These are phyloP conservation scores for Aspergillus campestris DNA, from an alignment of 495 filamentous ascomycete genomes.

Conservation along the genomic window DNA sequence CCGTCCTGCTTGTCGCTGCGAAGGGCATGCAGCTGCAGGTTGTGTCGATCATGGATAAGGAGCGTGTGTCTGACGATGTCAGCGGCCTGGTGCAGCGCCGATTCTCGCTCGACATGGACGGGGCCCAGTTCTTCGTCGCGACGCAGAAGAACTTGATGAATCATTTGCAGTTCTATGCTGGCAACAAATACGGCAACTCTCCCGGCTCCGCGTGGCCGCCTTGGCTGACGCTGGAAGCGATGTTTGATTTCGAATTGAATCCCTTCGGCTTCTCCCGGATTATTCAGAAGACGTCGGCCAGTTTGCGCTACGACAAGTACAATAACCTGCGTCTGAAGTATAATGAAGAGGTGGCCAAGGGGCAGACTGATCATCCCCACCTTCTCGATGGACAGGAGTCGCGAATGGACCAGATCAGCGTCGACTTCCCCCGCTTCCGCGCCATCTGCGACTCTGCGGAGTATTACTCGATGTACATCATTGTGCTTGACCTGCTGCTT, in stretches of 20 bases:
- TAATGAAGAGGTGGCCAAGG: conserved; percentile 81
- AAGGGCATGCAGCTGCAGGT: conserved; percentile 97
- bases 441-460: conserved; percentile 92
- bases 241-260: conserved; percentile 89
- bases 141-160: conserved; percentile 80
- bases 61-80: conserved; percentile 82
- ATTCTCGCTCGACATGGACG: conserved; percentile 90
- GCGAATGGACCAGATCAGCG: conserved; percentile 89
- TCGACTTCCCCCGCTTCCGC: conserved; percentile 87
- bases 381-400: conserved; percentile 49
- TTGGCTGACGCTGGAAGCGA: conserved; percentile 95
- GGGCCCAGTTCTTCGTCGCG: conserved; percentile 94
- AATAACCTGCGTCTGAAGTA: conserved; percentile 96
- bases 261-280: conserved; percentile 94
- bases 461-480: conserved; percentile 96
- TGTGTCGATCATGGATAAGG: conserved; percentile 95
- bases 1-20: conserved; percentile 84
- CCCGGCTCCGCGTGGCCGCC: conserved; percentile 86
- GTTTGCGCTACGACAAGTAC: conserved; percentile 92
- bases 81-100: conserved; percentile 90
- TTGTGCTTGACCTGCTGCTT: conserved; percentile 86
- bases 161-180: conserved; percentile 85
- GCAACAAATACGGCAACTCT: conserved; percentile 82
- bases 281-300: conserved; percentile 89
- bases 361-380: conserved; percentile 28